Evolutionary conservation across 2,329 filamentous ascomycete species (phyloP), one percentile per base, ranked within the genome.

Genomic region (Alternaria brassicae): DNA sequence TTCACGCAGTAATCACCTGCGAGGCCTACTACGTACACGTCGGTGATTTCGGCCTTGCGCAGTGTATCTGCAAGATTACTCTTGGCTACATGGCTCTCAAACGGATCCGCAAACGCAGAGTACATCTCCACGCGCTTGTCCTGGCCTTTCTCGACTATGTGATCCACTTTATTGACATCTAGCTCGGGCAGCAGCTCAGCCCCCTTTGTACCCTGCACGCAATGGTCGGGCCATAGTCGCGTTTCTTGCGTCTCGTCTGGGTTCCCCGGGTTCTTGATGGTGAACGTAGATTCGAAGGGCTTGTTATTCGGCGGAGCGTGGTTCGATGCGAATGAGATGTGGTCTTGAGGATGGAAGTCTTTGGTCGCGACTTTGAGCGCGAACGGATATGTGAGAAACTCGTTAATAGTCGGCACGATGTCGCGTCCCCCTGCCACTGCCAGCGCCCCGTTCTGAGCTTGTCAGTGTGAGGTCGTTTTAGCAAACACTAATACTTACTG

Each of bases 1-100:
- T 88, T 89, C 55, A 98, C 93, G 76, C 95, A 99, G 77, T 91
- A 97, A 78, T 98, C 95, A 17, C 88, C 89, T 3, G 95, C 94
- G 54, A 99, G 75, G 0, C 95, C 95, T 1, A 92, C 92, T 21
- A 95, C 86, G 75, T 89, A 97, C 6, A 97, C 91, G 75, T 96
- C 86, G 6, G 91, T 92, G 27, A 96, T 81, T 0, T 79, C 81
- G 15, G 80, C 81, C 3, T 81, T 81, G 51, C 77, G 83, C 67
- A 99, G 76, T 47, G 82, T 72, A 1, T 72, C 79, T 1, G 83
- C 84, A 25, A 98, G 81, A 13, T 88, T 88, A 70, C 86, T 89
- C 70, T 79, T 87, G 25, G 81, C 81, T 13, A 90, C 81, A 30
- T 79, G 87, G 6, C 83, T 83, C 37, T 78, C 78, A 69, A 97